Conservation (phyloP, 2,329 filamentous ascomycete species). For the Fusarium brachygibbosum region DNA sequence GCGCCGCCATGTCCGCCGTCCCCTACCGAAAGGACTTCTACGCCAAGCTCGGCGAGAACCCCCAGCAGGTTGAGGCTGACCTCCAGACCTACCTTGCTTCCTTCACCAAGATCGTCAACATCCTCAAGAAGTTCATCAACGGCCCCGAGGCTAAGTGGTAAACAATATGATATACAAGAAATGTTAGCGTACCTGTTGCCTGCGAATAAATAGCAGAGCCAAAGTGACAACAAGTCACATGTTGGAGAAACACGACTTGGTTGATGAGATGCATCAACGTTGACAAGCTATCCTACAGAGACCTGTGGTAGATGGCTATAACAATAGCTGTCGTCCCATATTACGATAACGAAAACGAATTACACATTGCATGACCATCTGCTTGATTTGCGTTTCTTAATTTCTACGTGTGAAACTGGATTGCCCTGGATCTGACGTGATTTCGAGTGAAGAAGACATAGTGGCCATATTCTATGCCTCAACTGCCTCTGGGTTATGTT, state of each 20-base stretch:
- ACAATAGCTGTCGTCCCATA: constrained; percentile 13
- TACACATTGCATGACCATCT: constrained; percentile 21
- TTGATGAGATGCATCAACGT: constrained; percentile 22
- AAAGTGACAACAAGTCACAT: constrained; percentile 20
- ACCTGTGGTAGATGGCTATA: constrained; percentile 11
- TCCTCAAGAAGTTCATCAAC: constrained; percentile 73
- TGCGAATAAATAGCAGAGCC: constrained; percentile 9
- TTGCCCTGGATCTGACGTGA: constrained; percentile 1
- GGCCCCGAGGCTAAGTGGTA: constrained; percentile 72
- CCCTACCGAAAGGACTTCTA: constrained; percentile 97
- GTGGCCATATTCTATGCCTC: not conserved
- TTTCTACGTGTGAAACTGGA: not conserved
- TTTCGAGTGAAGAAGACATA: not conserved
- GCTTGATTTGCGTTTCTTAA: not conserved
- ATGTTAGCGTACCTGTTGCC: constrained; percentile 10
- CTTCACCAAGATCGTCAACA: constrained; percentile 82
- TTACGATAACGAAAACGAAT: constrained; percentile 41
- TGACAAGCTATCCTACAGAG: constrained; percentile 23
- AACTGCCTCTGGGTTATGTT: not conserved
- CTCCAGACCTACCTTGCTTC: constrained; percentile 80
- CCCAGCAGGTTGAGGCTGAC: constrained; percentile 72
- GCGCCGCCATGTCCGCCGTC: constrained; percentile 90
- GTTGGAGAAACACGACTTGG: constrained; percentile 22
- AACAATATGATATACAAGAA: constrained; percentile 27
- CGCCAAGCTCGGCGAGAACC: constrained; percentile 80